Base-by-base conservation (phyloP, 78 protist genomes). In the Dictyostelium citrinum region DNA sequence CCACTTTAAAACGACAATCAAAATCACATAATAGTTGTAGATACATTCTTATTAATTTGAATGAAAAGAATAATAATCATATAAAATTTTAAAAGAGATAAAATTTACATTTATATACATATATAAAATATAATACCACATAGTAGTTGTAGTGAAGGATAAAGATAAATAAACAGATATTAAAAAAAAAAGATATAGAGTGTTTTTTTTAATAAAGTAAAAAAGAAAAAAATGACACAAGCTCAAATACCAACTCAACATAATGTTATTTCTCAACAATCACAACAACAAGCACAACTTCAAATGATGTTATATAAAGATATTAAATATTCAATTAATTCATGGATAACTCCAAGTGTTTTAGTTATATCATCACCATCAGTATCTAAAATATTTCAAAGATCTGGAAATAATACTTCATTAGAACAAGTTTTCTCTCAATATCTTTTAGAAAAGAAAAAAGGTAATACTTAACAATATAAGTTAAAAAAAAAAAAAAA, bases 301-400 rank as follows among this genome's bases (percentile, higher is more conserved):
- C 74, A 76, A 46, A 39, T 41, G 51, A 55, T 58, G 70, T 35
- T 43, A 76, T 58, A 67, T 35, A 82, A 78, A 49, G 93, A 88
- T 43, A 35, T 88, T 27, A 88, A 82, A 78, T 33, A 37, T 7
- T 78, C 93, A 2, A 61, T 88, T 11, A 55, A 78, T 22, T 58
- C 93, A 33, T 88, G 93, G 93, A 82, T 68, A 12, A 45, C 93
- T 46, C 93, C 93, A 17, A 77, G 74, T 9, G 93, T 88, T 6
- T 64, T 88, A 24, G 70, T 88, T 46, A 78, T 88, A 6, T 77
- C 86, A 10, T 88, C 93, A 68, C 93, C 93, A 9, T 33, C 84
- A 17, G 93, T 78, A 9, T 20, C 46, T 0, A 88, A 88, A 68
- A 29, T 68, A 24, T 88, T 88, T 49, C 84, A 88, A 78, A 88